Evolutionary conservation across 2,329 filamentous ascomycete genomes (phyloP).

Genomic region (Ambrosiella cleistominuta): DNA sequence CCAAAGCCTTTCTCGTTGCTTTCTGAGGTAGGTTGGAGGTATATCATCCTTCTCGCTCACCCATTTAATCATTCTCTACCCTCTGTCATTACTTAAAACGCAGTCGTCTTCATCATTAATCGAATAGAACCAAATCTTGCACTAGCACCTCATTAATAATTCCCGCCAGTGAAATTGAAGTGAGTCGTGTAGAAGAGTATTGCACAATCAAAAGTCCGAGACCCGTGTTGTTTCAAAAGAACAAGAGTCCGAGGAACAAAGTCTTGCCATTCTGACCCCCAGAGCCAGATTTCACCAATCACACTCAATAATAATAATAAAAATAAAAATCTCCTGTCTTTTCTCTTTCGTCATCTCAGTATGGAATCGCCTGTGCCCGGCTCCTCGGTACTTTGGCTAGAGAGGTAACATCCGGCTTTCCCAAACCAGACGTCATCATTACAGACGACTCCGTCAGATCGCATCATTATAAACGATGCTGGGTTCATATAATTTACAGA

Average conservation of each 20-base stretch:
- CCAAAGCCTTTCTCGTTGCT: neutral
- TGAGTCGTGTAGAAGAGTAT: neutral
- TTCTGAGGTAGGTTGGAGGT: neutral
- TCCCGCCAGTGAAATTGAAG: conserved; percentile 8
- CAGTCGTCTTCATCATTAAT: neutral
- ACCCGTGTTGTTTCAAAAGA: neutral
- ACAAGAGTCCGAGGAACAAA: neutral
- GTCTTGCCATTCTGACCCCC: neutral
- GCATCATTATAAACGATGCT: neutral
- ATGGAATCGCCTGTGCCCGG: neutral
- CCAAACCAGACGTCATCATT: neutral
- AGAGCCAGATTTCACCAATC: too few relatives aligned
- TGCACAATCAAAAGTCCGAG: neutral
- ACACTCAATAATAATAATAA: too few relatives aligned
- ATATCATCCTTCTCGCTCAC: neutral
- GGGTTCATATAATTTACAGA: conserved; percentile 4
- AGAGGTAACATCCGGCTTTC: neutral
- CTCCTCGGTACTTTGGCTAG: neutral
- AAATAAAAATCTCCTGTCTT: neutral
- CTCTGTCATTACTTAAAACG: neutral
- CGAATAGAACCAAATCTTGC: neutral
- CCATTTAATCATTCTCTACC: neutral
- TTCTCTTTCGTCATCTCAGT: neutral
- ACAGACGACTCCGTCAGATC: neutral
- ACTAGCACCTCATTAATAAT: conserved; percentile 9